Base-by-base conservation (phyloP, 2,329 filamentous ascomycete species). In the Colletotrichum camelliae region DNA sequence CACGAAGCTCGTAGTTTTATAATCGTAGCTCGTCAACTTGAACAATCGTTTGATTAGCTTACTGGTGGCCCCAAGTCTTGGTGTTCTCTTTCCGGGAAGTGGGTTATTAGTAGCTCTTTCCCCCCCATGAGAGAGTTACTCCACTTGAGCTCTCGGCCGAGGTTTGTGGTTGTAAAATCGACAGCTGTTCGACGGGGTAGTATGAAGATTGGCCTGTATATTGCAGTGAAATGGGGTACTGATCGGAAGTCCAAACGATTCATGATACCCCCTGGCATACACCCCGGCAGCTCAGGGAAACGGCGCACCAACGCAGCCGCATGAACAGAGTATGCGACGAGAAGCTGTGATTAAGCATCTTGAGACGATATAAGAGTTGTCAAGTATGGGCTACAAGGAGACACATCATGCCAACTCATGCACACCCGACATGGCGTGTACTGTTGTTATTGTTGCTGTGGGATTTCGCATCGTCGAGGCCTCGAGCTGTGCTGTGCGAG, bases 141-240 rank as follows among this genome's bases (percentile, higher is more conserved):
- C 74, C 74, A 75, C 74, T 29, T 16, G 29, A 73, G 70, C 70
- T 73, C 64, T 69, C 48, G 29, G n/a, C 57, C 70, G 68, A 72
- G 39, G 39, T 37, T 21, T 67, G 39, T 62, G 52, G 10, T 60
- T 37, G n/a, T 12, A n/a, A 33, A n/a, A 8, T 52, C 62, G 16
- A 21, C 39, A 39, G 35, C 37, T 29, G 62, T 27, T 16, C 35
- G 35, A 65, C 61, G 21, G 37, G 15, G 33, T 48, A 21, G 31
- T 39, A 24, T 35, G 10, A 37, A 24, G 13, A 27, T 64, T 27
- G 61, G 21, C 16, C 24, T 12, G 35, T 61, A 48, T 39, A 33
- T 65, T 24, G 60, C 67, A 16, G 48, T 60, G 31, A 62, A 62
- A 62, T 37, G 16, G 18, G 21, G 39, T 27, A 31, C 5, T 62